Evolutionary conservation across 2,329 filamentous ascomycete species (phyloP).

Genomic region (Aplosporella prunicola): DNA sequence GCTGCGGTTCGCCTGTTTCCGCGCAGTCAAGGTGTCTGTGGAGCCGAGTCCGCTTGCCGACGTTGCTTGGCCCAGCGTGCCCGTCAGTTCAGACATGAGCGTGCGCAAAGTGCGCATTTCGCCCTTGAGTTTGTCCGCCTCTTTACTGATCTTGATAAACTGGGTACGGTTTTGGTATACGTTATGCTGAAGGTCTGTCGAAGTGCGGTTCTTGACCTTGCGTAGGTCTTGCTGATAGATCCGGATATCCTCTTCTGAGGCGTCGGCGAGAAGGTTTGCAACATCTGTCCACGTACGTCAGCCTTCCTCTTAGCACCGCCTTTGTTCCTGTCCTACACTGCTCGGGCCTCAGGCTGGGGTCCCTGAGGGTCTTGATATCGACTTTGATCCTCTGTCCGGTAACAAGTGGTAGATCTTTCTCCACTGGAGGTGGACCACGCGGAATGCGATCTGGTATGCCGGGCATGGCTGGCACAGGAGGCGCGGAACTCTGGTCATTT

Average conservation of each 20-base stretch:
- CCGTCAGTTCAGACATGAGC: conserved; percentile 80
- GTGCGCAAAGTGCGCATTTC: conserved; percentile 89
- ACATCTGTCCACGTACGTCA: conserved; percentile 41
- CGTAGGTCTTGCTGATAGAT: conserved; percentile 69
- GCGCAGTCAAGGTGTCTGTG: conserved; percentile 31
- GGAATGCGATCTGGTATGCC: conserved; percentile 52
- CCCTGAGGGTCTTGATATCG: conserved; percentile 67
- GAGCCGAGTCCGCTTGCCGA: conserved; percentile 26
- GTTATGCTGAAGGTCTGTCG: conserved; percentile 82
- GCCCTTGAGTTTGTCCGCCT: conserved; percentile 92
- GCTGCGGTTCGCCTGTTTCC: conserved; percentile 67
- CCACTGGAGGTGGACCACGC: conserved; percentile 36
- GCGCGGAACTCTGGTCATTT: conserved; percentile 53
- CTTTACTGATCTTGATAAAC: conserved; percentile 98
- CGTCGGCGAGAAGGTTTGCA: conserved; percentile 65
- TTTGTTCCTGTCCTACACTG: conserved; percentile 49
- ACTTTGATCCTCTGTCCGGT: conserved; percentile 55
- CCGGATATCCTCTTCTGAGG: conserved; percentile 76
- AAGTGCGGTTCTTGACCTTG: conserved; percentile 67
- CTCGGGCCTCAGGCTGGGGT: conserved; percentile 70
- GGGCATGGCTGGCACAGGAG: conserved; percentile 57
- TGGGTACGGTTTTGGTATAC: conserved; percentile 95
- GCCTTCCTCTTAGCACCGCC: conserved; percentile 12
- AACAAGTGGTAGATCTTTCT: too few species aligned
- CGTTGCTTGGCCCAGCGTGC: conserved; percentile 38